These are phyloP conservation scores for Fusarium sp. DNA, from an alignment of 2,329 filamentous ascomycete species.

Conservation along the genomic window DNA sequence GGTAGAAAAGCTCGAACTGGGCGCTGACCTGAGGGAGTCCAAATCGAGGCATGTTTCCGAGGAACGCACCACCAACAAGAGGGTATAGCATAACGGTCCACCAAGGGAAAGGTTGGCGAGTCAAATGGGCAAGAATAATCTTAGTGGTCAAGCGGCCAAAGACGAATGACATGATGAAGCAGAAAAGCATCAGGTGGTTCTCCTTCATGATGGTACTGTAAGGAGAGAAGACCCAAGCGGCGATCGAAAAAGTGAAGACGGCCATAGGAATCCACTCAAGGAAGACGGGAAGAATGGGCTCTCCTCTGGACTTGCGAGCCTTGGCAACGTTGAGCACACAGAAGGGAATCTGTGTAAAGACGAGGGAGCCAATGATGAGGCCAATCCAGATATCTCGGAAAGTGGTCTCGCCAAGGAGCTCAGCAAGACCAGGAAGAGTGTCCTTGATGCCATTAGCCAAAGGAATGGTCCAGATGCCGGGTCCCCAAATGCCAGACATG, in stretches of 20 bases:
- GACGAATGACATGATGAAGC: constrained; percentile 93
- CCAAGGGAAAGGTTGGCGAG: constrained; percentile 92
- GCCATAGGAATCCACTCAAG: constrained; percentile 93
- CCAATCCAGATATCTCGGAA: constrained; percentile 90
- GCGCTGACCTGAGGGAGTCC: constrained; percentile 75
- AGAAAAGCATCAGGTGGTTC: constrained; percentile 92
- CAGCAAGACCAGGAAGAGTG: constrained; percentile 59
- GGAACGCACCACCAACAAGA: constrained; percentile 82
- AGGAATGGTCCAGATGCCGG: constrained; percentile 83
- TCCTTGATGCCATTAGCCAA: constrained; percentile 74
- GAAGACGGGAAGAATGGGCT: constrained; percentile 84
- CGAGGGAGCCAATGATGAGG: constrained; percentile 70
- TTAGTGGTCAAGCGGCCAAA: constrained; percentile 99
- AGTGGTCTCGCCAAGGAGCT: constrained; percentile 74
- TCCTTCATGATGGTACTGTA: constrained; percentile 82
- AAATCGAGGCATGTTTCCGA: constrained; percentile 83
- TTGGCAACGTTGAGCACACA: constrained; percentile 87
- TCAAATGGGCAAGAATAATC: constrained; percentile 96
- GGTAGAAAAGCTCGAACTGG: constrained; percentile 77
- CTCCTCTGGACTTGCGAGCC: constrained; percentile 75
- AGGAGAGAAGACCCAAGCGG: constrained; percentile 89
- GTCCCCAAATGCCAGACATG: constrained; percentile 86
- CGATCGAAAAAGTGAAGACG: constrained; percentile 78
- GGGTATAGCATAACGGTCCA: constrained; percentile 94
- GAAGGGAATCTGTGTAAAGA: constrained; percentile 82